These are phyloP conservation scores for Chernovozyma sophiae-reginae DNA, from an alignment of 1,139 yeast genomes.

Conservation along the genomic window DNA sequence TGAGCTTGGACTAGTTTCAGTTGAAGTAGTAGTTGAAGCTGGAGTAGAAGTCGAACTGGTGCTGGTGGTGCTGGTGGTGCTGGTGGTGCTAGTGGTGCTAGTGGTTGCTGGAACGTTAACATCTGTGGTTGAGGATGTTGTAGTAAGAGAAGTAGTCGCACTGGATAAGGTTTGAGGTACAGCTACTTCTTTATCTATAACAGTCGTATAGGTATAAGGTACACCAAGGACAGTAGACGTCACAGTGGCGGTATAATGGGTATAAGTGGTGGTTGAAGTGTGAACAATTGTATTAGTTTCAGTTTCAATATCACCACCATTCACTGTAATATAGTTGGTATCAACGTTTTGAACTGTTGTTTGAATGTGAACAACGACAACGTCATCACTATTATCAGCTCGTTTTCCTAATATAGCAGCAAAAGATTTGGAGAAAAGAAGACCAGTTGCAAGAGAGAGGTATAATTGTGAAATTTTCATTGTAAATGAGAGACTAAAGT, in stretches of 20 bases:
- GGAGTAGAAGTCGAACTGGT: slow-evolving; percentile 10
- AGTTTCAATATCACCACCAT: slow-evolving; percentile 26
- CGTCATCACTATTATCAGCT: slow-evolving; percentile 21
- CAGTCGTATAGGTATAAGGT: slow-evolving; percentile 36
- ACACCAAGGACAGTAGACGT: slow-evolving; percentile 41
- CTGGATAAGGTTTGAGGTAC: neutral
- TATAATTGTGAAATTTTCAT: slow-evolving; percentile 34
- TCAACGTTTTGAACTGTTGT: slow-evolving; percentile 33
- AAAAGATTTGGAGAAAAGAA: slow-evolving; percentile 19
- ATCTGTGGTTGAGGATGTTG: slow-evolving; percentile 9
- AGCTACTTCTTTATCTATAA: slow-evolving; percentile 23
- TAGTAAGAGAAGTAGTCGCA: slow-evolving; percentile 2
- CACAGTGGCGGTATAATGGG: slow-evolving; percentile 44
- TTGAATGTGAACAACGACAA: slow-evolving; percentile 32
- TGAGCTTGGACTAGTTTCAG: slow-evolving; percentile 1
- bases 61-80: slow-evolving; percentile 9
- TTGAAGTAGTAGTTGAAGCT: slow-evolving; percentile 6
- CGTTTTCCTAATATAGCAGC: slow-evolving; percentile 10
- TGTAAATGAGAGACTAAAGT: slow-evolving; percentile 17
- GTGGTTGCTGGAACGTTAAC: slow-evolving; percentile 9
- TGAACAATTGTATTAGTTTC: slow-evolving; percentile 25
- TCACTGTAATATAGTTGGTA: slow-evolving; percentile 31
- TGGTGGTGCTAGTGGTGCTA: slow-evolving; percentile 9
- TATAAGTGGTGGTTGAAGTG: slow-evolving; percentile 35
- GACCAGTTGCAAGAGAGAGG: slow-evolving; percentile 19